Evolutionary conservation across 2,329 filamentous ascomycete genomes (phyloP).

Genomic region (Ophiocordyceps camponoti-floridani): DNA sequence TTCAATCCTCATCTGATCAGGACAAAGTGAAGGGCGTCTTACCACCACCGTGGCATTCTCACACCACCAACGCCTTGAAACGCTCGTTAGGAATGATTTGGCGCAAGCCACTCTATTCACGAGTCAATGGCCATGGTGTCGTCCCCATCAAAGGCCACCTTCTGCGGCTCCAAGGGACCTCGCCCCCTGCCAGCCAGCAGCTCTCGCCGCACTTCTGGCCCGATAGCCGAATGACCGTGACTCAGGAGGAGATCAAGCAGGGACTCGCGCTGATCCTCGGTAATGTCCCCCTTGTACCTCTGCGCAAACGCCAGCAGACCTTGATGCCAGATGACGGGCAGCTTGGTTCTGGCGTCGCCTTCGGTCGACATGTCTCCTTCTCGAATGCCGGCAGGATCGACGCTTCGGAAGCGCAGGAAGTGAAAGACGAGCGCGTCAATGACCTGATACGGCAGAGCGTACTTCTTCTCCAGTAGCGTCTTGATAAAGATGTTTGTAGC

Average conservation of each 20-base stretch:
- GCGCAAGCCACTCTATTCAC: constrained; percentile 2
- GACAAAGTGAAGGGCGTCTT: not conserved
- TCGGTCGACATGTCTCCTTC: constrained; percentile 26
- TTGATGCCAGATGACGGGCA: constrained; percentile 95
- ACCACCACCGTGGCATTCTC: not conserved
- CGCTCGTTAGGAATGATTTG: too few species aligned
- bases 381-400: constrained; percentile 39
- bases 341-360: constrained; percentile 37
- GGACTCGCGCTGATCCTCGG: constrained; percentile 84
- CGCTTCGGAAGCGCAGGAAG: constrained; percentile 73
- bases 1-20: not conserved
- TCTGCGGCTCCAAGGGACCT: constrained; percentile 43
- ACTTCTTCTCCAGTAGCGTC: constrained; percentile 87
- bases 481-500: constrained; percentile 93
- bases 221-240: constrained; percentile 74
- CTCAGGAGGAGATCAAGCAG: constrained; percentile 72
- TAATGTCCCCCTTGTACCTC: constrained; percentile 89
- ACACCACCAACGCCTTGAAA: constrained; percentile 7
- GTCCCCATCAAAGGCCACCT: constrained; percentile 48
- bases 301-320: constrained; percentile 83
- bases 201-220: constrained; percentile 79
- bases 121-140: constrained; percentile 74
- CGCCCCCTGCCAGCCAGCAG: constrained; percentile 74
- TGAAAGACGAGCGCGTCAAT: constrained; percentile 93
- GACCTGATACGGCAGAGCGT: constrained; percentile 86